Evolutionary conservation across 768 basidiomycete species (phyloP).

Genomic region (Udeniomyces megalosporus): DNA sequence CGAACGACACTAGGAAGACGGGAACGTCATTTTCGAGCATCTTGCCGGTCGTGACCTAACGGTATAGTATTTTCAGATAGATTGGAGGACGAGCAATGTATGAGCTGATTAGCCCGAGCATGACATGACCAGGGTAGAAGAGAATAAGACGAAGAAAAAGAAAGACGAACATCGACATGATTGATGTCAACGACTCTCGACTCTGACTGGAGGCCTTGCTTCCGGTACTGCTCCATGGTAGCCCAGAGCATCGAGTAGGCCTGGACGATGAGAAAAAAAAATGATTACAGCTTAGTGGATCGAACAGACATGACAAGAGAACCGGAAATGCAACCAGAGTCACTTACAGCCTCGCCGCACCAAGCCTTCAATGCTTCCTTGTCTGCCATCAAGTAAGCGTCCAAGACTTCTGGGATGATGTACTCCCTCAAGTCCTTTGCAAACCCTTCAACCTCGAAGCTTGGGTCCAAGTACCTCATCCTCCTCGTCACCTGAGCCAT

Average conservation of each 20-base stretch:
- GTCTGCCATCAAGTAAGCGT: conserved; percentile 85
- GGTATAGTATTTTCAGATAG: background rate
- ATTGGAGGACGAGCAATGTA: background rate
- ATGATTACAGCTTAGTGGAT: no score
- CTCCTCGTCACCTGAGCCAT: conserved; percentile 81
- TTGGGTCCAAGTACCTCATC: conserved; percentile 76
- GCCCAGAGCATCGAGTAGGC: conserved; percentile 98
- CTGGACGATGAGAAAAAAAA: conserved; percentile 32
- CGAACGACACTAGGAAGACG: conserved; percentile 77
- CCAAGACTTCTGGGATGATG: conserved; percentile 92
- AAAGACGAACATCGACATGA: conserved; percentile 68
- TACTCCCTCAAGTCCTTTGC: conserved; percentile 85
- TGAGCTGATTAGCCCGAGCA: no score
- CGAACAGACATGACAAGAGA: no score
- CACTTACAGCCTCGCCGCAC: conserved; percentile 86
- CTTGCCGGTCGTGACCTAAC: conserved; percentile 64
- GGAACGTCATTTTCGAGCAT: conserved; percentile 68
- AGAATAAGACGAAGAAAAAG: background rate
- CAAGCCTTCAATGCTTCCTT: conserved; percentile 67
- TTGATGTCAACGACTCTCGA: conserved; percentile 93
- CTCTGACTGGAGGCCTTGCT: conserved; percentile 77
- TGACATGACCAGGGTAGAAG: background rate
- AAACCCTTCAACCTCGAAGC: conserved; percentile 70
- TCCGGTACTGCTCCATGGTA: conserved; percentile 83
- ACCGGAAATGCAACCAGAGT: background rate